Base-by-base conservation (phyloP, 73 alveolate genomes). In the Symbiodinium pilosum region DNA sequence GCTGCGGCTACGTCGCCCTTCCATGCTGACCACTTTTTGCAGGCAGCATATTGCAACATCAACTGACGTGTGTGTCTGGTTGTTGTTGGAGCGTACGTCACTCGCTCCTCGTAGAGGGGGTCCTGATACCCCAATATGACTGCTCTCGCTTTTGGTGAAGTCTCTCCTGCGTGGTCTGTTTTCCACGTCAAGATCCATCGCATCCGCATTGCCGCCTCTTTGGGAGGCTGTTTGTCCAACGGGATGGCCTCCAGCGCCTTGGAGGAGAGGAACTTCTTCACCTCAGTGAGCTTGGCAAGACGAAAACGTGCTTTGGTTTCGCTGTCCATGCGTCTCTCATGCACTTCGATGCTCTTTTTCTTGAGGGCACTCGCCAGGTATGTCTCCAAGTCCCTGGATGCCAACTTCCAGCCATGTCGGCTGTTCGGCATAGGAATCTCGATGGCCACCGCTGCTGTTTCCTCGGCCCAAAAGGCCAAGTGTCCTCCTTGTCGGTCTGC, bases 161-260 rank as follows among this genome's bases (percentile, higher is more conserved):
- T 0, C 20, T 16, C 11, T 1, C 87, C 87, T 5, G 8, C 43
- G 34, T 77, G 52, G 30, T 77, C 36, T 12, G 18, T 0, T 7
- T 77, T 77, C 87, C 87, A 77, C 21, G 87, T 77, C 87, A 77
- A 2, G 51, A 77, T 54, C 71, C 71, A 54, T 54, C 71, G 4
- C 71, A 54, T 54, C 4, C 71, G n/a, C 71, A 54, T 30, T 16
- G 87, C 87, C 34, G 4, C 4, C 14, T 77, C 87, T 28, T 77
- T 77, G 16, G 51, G 8, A n/a, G 92, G 92, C 47, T 43, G 26
- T 1, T 26, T 5, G 43, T 1, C 34, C 18, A 21, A 21, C 30
- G 92, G 92, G 8, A 84, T 68, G n/a, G 43, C 43, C 21, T 42
- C 92, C 11, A 84, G 43, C 34, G 92, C 92, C 89, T 83, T 83